These are phyloP conservation scores for Melastoma malabathricum DNA, from an alignment of 345 rosid genomes.

Conservation along the genomic window DNA sequence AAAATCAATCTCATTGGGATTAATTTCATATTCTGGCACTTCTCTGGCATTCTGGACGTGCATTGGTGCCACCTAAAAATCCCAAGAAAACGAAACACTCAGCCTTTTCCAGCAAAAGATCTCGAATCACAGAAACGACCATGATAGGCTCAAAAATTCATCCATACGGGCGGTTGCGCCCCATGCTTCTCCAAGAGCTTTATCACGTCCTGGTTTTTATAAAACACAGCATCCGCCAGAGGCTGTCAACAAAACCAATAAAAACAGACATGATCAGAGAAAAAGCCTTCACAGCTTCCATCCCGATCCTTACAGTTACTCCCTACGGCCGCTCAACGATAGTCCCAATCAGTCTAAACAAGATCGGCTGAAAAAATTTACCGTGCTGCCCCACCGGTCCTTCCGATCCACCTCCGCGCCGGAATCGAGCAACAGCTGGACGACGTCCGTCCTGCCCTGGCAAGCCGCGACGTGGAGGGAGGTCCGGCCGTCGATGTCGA, in stretches of 20 bases:
- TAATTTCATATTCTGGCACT: slow-evolving; percentile 76
- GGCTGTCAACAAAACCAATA: slow-evolving; percentile 34
- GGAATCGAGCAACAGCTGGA: slow-evolving; percentile 41
- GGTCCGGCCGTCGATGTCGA: slow-evolving; percentile 57
- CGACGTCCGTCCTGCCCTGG: slow-evolving; percentile 58
- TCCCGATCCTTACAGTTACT: too few relatives aligned
- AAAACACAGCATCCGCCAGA: slow-evolving; percentile 71
- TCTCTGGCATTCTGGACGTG: slow-evolving; percentile 52
- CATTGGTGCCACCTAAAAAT: slow-evolving; percentile 60
- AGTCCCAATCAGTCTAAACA: slow-evolving; percentile 8
- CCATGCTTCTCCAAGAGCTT: slow-evolving; percentile 67
- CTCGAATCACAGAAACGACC: not conserved
- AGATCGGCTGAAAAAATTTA: slow-evolving; percentile 17
- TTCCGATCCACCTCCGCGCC: slow-evolving; percentile 49
- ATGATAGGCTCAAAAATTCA: not conserved
- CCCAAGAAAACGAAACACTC: not conserved
- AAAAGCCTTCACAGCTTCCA: not conserved
- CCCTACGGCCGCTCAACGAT: slow-evolving; percentile 8
- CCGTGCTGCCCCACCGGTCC: slow-evolving; percentile 98
- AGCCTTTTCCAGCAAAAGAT: not conserved
- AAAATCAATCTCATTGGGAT: slow-evolving; percentile 65
- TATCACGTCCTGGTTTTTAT: slow-evolving; percentile 58
- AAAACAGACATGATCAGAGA: not conserved
- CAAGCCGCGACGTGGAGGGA: slow-evolving; percentile 75
- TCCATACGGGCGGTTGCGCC: slow-evolving; percentile 51